Evolutionary conservation across 2,329 filamentous ascomycete genomes (phyloP).

Genomic region (Beauveria bassiana): DNA sequence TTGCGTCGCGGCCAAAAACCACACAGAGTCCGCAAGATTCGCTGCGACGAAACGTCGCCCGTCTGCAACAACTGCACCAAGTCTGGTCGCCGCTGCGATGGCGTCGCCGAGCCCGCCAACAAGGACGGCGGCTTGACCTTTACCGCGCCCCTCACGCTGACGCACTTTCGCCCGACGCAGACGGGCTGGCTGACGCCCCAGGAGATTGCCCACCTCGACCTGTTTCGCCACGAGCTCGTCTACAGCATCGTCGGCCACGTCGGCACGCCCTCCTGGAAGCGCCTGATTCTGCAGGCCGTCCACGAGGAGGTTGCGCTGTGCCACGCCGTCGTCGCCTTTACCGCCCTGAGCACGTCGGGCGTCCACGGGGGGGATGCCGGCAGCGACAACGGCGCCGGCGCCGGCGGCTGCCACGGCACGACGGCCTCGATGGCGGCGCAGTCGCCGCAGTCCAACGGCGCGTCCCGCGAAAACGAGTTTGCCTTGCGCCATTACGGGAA

Average conservation of each 20-base stretch:
- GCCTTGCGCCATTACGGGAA: constrained; percentile 11
- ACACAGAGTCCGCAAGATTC: constrained; percentile 16
- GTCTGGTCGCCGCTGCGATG: constrained; percentile 14
- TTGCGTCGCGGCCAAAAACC: not conserved
- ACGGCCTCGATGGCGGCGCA: not conserved
- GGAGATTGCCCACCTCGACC: constrained; percentile 9
- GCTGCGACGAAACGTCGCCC: constrained; percentile 15
- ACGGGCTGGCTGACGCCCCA: constrained; percentile 11
- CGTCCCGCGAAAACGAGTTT: constrained; percentile 8
- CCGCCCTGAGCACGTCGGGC: constrained; percentile 5
- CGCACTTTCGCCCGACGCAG: constrained; percentile 13
- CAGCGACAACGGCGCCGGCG: not conserved
- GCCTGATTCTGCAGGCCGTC: constrained; percentile 13
- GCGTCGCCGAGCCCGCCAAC: constrained; percentile 10
- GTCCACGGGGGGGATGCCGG: not conserved
- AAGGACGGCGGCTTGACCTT: constrained; percentile 16
- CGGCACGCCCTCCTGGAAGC: constrained; percentile 10
- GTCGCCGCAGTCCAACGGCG: not conserved
- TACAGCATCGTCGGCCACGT: constrained; percentile 14
- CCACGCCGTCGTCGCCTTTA: constrained; percentile 14
- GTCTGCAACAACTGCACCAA: constrained; percentile 14
- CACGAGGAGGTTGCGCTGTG: constrained; percentile 11
- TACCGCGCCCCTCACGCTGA: constrained; percentile 13
- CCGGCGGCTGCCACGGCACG: not conserved
- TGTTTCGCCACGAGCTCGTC: constrained; percentile 13